These are phyloP conservation scores for Ogataea nonfermentans DNA, from an alignment of 805 yeast species.

Conservation along the genomic window DNA sequence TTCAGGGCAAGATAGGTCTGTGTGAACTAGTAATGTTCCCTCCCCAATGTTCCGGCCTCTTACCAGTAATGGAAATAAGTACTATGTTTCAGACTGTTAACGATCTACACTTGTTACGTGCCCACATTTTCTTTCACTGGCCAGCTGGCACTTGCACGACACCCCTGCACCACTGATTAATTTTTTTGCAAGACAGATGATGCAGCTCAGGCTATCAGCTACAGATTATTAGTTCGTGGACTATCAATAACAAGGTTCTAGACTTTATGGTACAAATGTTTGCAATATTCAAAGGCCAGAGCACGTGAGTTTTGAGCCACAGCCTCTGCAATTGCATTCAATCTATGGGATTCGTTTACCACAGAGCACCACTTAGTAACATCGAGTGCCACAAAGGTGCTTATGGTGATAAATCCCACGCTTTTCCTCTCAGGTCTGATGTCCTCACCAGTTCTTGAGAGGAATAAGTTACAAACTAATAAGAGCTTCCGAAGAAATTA, in stretches of 20 bases:
- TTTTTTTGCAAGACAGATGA: background rate
- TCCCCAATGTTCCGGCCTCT: too few relatives aligned
- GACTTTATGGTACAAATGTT: slow-evolving; percentile 4
- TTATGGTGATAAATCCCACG: slow-evolving; percentile 20
- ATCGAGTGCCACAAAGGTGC: background rate
- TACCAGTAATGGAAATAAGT: background rate
- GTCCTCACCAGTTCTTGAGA: slow-evolving; percentile 2
- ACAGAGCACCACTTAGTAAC: slow-evolving; percentile 31
- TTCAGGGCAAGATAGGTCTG: too few relatives aligned
- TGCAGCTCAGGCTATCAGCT: background rate
- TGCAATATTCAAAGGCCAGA: slow-evolving; percentile 18
- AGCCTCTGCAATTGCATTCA: slow-evolving; percentile 21
- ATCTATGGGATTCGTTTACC: slow-evolving; percentile 61
- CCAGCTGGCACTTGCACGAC: slow-evolving; percentile 11
- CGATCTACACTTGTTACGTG: background rate
- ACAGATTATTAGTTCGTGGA: too few relatives aligned
- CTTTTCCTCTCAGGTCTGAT: background rate
- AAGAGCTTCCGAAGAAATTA: background rate
- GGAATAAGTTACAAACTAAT: background rate
- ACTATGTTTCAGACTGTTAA: background rate
- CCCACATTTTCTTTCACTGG: slow-evolving; percentile 1
- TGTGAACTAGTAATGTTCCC: too few relatives aligned
- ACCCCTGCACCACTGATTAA: slow-evolving; percentile 7
- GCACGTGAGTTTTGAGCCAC: slow-evolving; percentile 6
- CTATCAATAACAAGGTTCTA: too few relatives aligned